phyloP scores from a whole-genome alignment of 176 grass and related monocot genomes.

The Typha latifolia region DNA sequence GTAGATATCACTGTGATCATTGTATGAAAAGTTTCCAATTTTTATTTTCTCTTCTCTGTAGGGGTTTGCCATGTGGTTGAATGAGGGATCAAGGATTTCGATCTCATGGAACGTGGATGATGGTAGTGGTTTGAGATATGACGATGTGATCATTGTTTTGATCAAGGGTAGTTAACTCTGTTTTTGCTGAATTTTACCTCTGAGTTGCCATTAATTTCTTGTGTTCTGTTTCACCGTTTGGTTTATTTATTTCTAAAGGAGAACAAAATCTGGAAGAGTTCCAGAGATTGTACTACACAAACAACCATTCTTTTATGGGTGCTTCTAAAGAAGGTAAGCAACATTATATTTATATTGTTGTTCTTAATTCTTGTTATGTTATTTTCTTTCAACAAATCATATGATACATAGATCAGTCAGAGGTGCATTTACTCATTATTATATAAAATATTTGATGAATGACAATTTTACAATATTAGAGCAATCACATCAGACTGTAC shows the following conservation, averaged over 20 bases:
- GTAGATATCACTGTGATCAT: conserved; percentile 4
- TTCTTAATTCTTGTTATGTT: no score
- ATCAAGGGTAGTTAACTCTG: conserved; percentile 25
- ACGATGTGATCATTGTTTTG: conserved; percentile 27
- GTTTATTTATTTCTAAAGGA: not conserved
- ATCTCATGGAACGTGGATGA: conserved; percentile 16
- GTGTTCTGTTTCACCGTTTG: not conserved
- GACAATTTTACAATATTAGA: no score
- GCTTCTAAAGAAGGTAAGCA: no score
- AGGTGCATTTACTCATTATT: no score
- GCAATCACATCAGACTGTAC: no score
- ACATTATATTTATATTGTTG: no score
- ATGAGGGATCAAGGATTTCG: conserved; percentile 26
- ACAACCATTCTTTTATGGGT: no score
- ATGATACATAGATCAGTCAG: no score
- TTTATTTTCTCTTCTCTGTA: not conserved
- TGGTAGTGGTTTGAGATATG: conserved; percentile 6
- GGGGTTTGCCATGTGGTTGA: conserved; percentile 44
- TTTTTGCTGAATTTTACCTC: conserved; percentile 4
- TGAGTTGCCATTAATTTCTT: not conserved
- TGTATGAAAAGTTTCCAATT: not conserved
- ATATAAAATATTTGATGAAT: no score
- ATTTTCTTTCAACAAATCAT: no score
- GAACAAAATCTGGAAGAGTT: no score
- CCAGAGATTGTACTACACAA: no score